Evolutionary conservation across 768 basidiomycete genomes (phyloP), one percentile per base, ranked within the genome.

Genomic region (Termitomyces sp.): DNA sequence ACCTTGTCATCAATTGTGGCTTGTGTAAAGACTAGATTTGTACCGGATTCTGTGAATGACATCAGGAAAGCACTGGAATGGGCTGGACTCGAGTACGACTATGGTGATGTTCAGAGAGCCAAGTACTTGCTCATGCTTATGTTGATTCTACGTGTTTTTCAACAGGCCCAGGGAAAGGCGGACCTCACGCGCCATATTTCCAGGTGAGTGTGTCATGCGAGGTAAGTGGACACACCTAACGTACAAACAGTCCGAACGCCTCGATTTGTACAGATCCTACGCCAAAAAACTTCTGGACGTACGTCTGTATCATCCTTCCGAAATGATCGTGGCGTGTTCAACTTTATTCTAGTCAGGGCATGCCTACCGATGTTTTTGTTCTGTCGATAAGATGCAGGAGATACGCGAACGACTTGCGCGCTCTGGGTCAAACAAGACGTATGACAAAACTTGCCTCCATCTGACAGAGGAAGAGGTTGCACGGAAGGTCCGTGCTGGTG

Each of bases 281-380:
- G 77, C 89, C 0, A 74, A 79, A 35, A 85, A 81, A 59, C 81
- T 99, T 3, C 76, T 97, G 40, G 84, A 90, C 52, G 96, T 95
- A 60, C 54, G 73, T 71, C 19, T 49, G 16, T 35, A 21, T 40
- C 28, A 17, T 49, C 19, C 46, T 55, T 39, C 6, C 16, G 14
- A 21, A 17, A 32, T 32, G 16, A 30, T 41, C 11, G 32, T 6
- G 27, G 43, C 45, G 28, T 30, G 11, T 28, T 35, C 9, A 48
- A 44, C 52, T 54, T 35, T 23, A 48, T 35, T 56, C 44, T 59
- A 98, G 94, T 80, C 82, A 42, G 92, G 89, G 4, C 83, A 89
- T 57, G 96, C 95, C 7, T 99, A 99, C 68, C 86, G 91, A 19
- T 98, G 97, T 70, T 98, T 98, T 76, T 98, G 96, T 70, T 81